phyloP scores from a whole-genome alignment of 805 yeast species.

The Sugiyamaella valdiviana region DNA sequence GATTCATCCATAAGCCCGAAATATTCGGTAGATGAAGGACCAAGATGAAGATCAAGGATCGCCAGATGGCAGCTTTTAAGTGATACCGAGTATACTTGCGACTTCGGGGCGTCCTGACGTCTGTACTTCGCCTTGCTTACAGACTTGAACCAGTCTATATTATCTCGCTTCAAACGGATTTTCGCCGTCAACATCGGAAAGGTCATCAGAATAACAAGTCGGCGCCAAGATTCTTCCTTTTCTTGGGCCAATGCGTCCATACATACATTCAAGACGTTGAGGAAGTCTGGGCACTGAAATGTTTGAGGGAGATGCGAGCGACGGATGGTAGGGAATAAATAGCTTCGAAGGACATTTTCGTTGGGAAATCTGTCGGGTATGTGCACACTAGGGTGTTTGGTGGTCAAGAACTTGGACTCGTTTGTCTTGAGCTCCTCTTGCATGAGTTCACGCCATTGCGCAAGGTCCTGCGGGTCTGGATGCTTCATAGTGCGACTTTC shows the following conservation, averaged over 20 bases:
- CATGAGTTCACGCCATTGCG: conserved; percentile 14
- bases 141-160: neutral
- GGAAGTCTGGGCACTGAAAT: neutral
- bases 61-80: neutral
- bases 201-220: neutral
- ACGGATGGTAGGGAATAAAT: conserved; percentile 9
- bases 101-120: neutral
- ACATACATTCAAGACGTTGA: neutral
- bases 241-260: neutral
- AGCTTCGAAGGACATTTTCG: conserved; percentile 7
- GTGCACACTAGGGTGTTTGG: conserved; percentile 4
- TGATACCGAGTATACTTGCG: neutral
- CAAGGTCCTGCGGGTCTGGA: neutral
- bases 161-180: neutral
- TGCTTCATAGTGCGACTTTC: neutral
- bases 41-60: neutral
- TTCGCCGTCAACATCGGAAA: neutral
- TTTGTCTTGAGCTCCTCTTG: conserved; percentile 22
- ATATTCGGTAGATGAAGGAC: neutral
- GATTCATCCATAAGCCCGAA: neutral
- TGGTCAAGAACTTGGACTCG: conserved; percentile 14
- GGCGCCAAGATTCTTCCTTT: neutral
- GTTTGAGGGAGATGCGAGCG: neutral
- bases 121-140: neutral
- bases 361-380: conserved; percentile 18